Base-by-base conservation (phyloP, 164 flowering plant genomes). In the Protea cynaroides region DNA sequence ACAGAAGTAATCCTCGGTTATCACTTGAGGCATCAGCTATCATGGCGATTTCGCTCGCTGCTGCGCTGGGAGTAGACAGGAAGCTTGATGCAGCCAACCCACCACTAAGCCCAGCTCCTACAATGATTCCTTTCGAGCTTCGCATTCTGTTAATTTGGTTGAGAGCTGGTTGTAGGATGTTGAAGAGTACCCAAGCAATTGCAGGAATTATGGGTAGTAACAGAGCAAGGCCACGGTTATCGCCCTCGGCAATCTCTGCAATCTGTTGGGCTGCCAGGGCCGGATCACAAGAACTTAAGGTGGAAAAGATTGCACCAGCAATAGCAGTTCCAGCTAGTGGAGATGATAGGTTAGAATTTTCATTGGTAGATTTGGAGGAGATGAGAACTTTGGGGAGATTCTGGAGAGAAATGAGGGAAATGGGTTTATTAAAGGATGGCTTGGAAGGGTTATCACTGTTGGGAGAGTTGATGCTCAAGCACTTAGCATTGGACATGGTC, bases 161-260 rank as follows among this genome's bases (percentile, higher is more conserved):
- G 1, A 92, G 83, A 0, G 96, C 96, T 6, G 95, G 97, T 57
- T 84, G 97, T 12, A 92, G 80, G 62, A 89, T 89, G 84, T 89
- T 89, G 83, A 70, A 89, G 15, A 89, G 80, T 22, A 89, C 92
- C 96, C 98, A 92, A 17, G 74, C 88, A 19, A 93, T 66, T 38
- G 98, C 98, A 13, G 97, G 97, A 44, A 87, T 68, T 1, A 93
- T 50, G 25, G 93, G 97, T n/a, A 93, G 76, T 63, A 93, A 61
- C 4, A 88, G 84, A 0, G 95, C 92, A 0, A 84, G 65, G 0
- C 97, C 98, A 13, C 97, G 88, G 89, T 83, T 89, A 74, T 88
- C 98, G n/a, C 76, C 86, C 47, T 81, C 94, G 7, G 84, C 87
- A 2, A 79, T 70, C 11, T 79, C 82, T 11, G 84, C 83, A 9